phyloP scores from a whole-genome alignment of 225 moss, liverwort and hornwort species.

The Bryum argenteum region DNA sequence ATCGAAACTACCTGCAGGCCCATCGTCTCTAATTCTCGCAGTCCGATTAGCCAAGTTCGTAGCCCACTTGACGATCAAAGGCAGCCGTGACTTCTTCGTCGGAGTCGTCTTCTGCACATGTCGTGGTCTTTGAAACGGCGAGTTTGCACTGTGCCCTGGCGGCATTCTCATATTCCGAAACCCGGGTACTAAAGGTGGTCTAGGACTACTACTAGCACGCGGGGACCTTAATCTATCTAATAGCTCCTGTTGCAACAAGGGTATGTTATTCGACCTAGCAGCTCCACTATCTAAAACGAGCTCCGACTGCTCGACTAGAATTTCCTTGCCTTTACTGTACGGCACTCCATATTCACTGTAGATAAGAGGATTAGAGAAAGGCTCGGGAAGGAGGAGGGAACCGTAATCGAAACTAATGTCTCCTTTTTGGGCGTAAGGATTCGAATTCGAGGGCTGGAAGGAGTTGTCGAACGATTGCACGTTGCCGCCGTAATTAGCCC shows the following conservation, averaged over 20 bases:
- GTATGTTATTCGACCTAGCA: not conserved
- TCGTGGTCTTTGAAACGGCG: conserved; percentile 21
- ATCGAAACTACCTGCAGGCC: not conserved
- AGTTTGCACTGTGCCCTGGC: conserved; percentile 30
- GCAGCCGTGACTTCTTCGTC: not conserved
- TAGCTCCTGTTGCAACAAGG: conserved; percentile 25
- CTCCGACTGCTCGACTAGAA: conserved; percentile 5
- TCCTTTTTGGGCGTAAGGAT: not conserved
- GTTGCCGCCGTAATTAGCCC: conserved; percentile 30
- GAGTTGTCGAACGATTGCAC: not conserved
- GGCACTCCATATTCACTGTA: conserved; percentile 13
- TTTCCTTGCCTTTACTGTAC: conserved; percentile 29
- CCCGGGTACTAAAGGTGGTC: conserved; percentile 2
- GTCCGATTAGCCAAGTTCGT: conserved; percentile 10
- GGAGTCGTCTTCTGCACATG: not conserved
- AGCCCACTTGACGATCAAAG: conserved; percentile 38
- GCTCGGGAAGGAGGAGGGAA: not conserved
- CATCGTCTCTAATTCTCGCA: not conserved
- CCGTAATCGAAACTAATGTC: conserved; percentile 1
- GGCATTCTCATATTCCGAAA: conserved; percentile 12
- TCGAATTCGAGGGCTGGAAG: not conserved
- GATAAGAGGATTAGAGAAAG: not conserved
- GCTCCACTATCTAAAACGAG: not conserved
- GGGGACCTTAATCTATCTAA: conserved; percentile 18
- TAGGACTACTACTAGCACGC: not conserved